Base-by-base conservation (phyloP, 208 protist genomes). In the Trypanosoma cruzi region DNA sequence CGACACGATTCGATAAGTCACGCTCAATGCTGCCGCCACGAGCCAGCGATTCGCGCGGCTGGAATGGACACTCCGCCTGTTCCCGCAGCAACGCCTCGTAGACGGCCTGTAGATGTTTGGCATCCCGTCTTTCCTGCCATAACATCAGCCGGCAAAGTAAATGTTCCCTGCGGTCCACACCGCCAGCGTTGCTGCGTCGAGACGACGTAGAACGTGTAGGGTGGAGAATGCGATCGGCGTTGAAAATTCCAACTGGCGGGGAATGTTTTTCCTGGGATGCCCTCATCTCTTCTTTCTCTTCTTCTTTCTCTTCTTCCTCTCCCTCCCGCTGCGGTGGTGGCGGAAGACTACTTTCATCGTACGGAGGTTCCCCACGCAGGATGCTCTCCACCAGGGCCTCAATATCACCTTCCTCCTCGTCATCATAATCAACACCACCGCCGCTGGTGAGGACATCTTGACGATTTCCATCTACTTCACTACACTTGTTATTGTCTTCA, bases 91-190 rank as follows among this genome's bases (percentile, higher is more conserved):
- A 73, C 0, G 73, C 68, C 22, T 89, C 81, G 69, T 92, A 92
- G 14, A 92, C 66, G 8, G 73, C 63, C 67, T 87, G 81, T 22
- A 89, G 66, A 11, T 81, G 80, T 66, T 80, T 82, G 49, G 79
- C 81, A 10, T 92, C 86, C 22, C 78, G 76, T 22, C 81, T 62
- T 53, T 92, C 81, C 56, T 89, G 69, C 86, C 86, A 92, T 26
- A 88, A 58, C 28, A 59, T 55, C 14, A 92, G 68, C 11, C 86
- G 83, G 24, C 68, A 72, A 22, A 82, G 71, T 22, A 88, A 57
- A 3, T 66, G 68, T 13, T 24, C 46, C 5, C 16, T 5, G 4
- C 46, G 20, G 44, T 81, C 68, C 16, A 71, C 28, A 57, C 32
- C n/a, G 18, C 24, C 40, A 22, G 8, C 26, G 34, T 7, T 6